Base-by-base conservation (phyloP, 768 basidiomycete genomes). In the Tulasnella sp. region DNA sequence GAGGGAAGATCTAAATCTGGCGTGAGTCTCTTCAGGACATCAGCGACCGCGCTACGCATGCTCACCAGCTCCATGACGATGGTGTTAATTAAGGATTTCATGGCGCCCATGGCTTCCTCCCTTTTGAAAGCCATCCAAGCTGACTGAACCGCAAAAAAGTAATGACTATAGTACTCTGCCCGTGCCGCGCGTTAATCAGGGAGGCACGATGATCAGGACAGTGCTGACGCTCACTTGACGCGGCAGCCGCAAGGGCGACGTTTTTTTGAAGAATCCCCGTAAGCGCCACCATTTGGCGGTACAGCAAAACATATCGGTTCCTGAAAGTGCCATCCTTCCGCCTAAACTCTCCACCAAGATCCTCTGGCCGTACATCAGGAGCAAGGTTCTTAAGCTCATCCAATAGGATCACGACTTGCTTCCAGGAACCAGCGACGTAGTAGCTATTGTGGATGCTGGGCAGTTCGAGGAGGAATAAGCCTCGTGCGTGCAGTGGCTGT, bases 401-500 rank as follows among this genome's bases (percentile, higher is more conserved):
- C 55, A 91, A 71, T 30, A 74, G 73, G 59, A 82, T 75, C 2
- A 75, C 69, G n/a, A 86, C 80, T 49, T 90, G 72, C 63, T 78
- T 85, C 89, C 89, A 92, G 1, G 80, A 84, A 15, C 86, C 81
- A n/a, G 87, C 84, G 31, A 90, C 74, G 78, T 85, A 80, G 69
- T 87, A 89, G 7, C 80, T 70, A 67, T 91, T 92, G 69, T 92
- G 88, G 55, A 91, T 76, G 69, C 88, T 91, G n/a, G n/a, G n/a
- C n/a, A n/a, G n/a, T n/a, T n/a, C n/a, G n/a, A n/a, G n/a, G n/a
- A n/a, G n/a, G n/a, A n/a, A n/a, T n/a, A n/a, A n/a, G n/a, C n/a
- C n/a, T n/a, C n/a, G n/a, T n/a, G n/a, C n/a, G n/a, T n/a, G n/a
- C n/a, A n/a, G 11, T n/a, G 27, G 34, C 31, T 1, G 11, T 1